These are phyloP conservation scores for Diaporthe longicolla DNA, from an alignment of 2,329 filamentous ascomycete species.

Conservation along the genomic window DNA sequence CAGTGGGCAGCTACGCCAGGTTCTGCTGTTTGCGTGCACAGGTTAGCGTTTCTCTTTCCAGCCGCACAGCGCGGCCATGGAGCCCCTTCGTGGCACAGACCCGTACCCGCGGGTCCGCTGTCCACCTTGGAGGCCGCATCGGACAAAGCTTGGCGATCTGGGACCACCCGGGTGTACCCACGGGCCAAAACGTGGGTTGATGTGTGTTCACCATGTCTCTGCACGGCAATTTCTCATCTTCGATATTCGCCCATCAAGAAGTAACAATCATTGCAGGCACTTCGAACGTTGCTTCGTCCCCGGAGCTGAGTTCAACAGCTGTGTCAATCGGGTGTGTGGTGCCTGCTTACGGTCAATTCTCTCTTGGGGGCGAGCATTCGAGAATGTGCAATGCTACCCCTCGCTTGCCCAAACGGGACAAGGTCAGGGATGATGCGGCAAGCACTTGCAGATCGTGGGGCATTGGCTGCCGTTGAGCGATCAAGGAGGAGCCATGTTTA, in stretches of 20 bases:
- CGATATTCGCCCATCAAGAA: neutral
- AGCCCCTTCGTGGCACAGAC: slow-evolving; percentile 4
- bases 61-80: slow-evolving; percentile 16
- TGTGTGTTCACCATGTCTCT: neutral
- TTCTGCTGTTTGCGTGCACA: slow-evolving; percentile 3
- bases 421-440: slow-evolving; percentile 44
- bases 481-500: slow-evolving; percentile 34
- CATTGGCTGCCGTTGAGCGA: slow-evolving; percentile 36
- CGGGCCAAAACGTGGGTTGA: neutral
- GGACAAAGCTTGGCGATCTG: slow-evolving; percentile 35
- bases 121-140: slow-evolving; percentile 32
- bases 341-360: slow-evolving; percentile 5
- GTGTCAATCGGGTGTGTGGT: slow-evolving; percentile 4
- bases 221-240: neutral
- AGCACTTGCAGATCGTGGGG: slow-evolving; percentile 40
- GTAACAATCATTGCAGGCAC: neutral
- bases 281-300: neutral
- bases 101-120: slow-evolving; percentile 31
- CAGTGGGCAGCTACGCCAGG: slow-evolving; percentile 6
- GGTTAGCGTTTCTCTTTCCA: slow-evolving; percentile 3
- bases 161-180: slow-evolving; percentile 7
- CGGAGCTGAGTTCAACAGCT: neutral
- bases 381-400: slow-evolving; percentile 26
- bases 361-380: slow-evolving; percentile 10
- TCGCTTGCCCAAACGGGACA: slow-evolving; percentile 40